phyloP scores from a whole-genome alignment of 2,329 filamentous ascomycete species.

The Scopulariopsis brevicaulis region DNA sequence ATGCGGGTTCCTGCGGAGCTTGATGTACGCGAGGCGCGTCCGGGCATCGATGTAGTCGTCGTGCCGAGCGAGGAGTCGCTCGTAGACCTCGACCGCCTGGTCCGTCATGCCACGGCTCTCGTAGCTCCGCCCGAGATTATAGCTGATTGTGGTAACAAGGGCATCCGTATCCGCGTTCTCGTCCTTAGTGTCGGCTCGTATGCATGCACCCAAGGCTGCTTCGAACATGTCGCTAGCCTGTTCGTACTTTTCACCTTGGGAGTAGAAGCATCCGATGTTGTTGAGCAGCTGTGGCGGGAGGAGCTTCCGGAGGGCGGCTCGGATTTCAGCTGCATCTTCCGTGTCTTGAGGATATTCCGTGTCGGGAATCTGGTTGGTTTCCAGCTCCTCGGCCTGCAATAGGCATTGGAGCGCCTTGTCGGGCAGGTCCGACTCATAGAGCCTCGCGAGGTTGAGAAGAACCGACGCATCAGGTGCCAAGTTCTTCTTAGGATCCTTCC shows the following conservation, averaged over 20 bases:
- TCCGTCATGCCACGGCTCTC: conserved; percentile 73
- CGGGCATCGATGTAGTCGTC: conserved; percentile 87
- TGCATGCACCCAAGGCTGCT: conserved; percentile 77
- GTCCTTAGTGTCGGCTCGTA: conserved; percentile 67
- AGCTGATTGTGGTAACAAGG: conserved; percentile 89
- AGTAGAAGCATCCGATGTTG: conserved; percentile 95
- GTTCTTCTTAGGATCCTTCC: conserved; percentile 89
- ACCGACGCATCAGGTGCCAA: conserved; percentile 74
- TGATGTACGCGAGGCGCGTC: conserved; percentile 81
- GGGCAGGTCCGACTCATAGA: conserved; percentile 77
- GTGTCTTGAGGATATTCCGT: conserved; percentile 51
- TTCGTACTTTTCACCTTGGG: conserved; percentile 72
- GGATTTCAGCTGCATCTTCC: conserved; percentile 45
- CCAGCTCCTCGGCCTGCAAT: conserved; percentile 82
- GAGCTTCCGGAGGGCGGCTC: conserved; percentile 57
- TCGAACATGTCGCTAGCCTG: conserved; percentile 82
- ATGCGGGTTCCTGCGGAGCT: conserved; percentile 66
- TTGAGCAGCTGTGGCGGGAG: conserved; percentile 88
- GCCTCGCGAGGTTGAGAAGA: conserved; percentile 77
- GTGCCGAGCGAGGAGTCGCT: conserved; percentile 74
- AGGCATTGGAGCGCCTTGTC: conserved; percentile 90
- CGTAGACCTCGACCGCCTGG: conserved; percentile 80
- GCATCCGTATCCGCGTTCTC: conserved; percentile 76
- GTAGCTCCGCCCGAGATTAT: conserved; percentile 89
- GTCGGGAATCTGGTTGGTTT: conserved; percentile 65